phyloP scores from a whole-genome alignment of 2,329 filamentous ascomycete genomes.

The Alternaria infectoria region DNA sequence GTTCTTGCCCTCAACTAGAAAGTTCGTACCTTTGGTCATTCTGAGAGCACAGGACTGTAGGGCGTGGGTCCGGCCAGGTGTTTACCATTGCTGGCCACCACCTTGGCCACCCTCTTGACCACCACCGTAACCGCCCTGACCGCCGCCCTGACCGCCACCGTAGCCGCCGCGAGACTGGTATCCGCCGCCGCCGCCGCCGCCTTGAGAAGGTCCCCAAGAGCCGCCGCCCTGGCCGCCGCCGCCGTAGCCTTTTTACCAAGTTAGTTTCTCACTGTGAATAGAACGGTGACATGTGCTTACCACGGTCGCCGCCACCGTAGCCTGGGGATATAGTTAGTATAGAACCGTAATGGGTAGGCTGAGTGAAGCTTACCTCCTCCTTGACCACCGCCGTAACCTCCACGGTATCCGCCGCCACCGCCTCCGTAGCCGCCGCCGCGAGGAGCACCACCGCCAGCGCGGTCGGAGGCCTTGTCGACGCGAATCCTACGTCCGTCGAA shows the following conservation, averaged over 20 bases:
- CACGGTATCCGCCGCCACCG: constrained; percentile 36
- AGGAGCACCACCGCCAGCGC: constrained; percentile 60
- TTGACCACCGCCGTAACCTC: constrained; percentile 35
- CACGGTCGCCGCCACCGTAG: constrained; percentile 39
- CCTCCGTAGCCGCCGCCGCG: constrained; percentile 43
- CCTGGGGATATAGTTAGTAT: constrained; percentile 14
- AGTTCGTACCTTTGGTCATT: constrained; percentile 10
- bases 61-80: constrained; percentile 3
- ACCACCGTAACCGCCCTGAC: constrained; percentile 21
- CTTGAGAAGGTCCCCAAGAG: constrained; percentile 27
- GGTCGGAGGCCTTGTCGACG: constrained; percentile 92
- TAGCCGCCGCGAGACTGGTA: constrained; percentile 42
- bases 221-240: constrained; percentile 38
- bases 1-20: constrained; percentile 14
- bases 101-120: constrained; percentile 40
- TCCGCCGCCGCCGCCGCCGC: constrained; percentile 41
- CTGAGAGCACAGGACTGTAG: constrained; percentile 18
- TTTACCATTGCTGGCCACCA: constrained; percentile 46
- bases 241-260: constrained; percentile 16
- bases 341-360: neutral
- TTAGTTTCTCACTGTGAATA: constrained; percentile 4
- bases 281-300: constrained; percentile 27
- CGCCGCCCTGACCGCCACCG: constrained; percentile 34
- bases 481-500: constrained; percentile 95
- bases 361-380: constrained; percentile 23